These are phyloP conservation scores for Henckelia pumila DNA, from an alignment of 257 asterid genomes.

Conservation along the genomic window DNA sequence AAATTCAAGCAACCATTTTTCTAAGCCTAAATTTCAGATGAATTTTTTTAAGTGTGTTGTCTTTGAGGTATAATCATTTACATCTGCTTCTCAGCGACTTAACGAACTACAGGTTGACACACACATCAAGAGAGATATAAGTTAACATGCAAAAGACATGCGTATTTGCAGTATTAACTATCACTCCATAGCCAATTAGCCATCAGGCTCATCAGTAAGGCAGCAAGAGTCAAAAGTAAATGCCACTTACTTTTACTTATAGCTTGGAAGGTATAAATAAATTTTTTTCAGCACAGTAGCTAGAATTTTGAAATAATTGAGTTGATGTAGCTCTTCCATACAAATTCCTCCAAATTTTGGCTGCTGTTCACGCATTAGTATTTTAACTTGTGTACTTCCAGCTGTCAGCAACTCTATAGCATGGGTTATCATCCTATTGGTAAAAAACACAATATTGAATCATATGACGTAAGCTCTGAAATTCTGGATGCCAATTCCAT, in stretches of 20 bases:
- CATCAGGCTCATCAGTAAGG: not conserved
- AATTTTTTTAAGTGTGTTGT: not conserved
- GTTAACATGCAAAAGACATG: not conserved
- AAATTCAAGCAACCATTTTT: conserved; percentile 15
- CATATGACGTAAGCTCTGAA: conserved; percentile 14
- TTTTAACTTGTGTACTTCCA: conserved; percentile 76
- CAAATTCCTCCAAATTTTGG: conserved; percentile 74
- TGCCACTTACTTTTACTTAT: not conserved
- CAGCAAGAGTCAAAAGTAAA: conserved; percentile 13
- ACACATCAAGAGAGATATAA: not conserved
- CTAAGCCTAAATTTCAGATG: not conserved
- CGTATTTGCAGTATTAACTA: not conserved
- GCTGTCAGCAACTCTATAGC: conserved; percentile 81
- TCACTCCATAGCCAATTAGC: too few species aligned
- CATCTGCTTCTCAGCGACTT: conserved; percentile 14
- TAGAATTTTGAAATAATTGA: conserved; percentile 80
- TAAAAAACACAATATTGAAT: conserved; percentile 21
- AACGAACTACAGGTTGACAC: not conserved
- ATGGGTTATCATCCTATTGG: conserved; percentile 81
- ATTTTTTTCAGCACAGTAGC: not conserved
- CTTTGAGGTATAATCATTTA: conserved; percentile 1
- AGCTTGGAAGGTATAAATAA: conserved; percentile 16
- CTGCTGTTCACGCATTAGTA: too few species aligned
- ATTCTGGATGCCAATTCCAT: conserved; percentile 21
- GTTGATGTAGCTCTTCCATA: conserved; percentile 88